Percentiles rank a stretch among this genome's conserved stretches.
phyloP scores from a whole-genome alignment of 371 early-diverging fungal genomes.

The Sporodiniella umbellata region DNA sequence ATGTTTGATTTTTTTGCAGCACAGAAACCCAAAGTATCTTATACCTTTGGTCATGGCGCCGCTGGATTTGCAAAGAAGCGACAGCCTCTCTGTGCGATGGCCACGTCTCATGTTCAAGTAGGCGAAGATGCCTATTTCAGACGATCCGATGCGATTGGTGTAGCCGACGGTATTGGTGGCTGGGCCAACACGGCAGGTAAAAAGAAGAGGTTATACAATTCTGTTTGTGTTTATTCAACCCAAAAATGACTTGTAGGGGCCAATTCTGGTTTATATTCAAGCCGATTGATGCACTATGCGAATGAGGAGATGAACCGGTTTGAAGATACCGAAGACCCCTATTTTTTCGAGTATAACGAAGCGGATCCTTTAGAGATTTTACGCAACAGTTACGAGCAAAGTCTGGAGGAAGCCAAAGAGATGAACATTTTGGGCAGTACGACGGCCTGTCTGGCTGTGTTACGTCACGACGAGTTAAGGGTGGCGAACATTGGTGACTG shows the following conservation, averaged over 20 bases:
- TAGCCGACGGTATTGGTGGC: constrained; percentile 85
- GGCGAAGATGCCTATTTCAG: constrained; percentile 83
- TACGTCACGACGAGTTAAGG: constrained; percentile 87
- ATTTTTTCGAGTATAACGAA: constrained; percentile 66
- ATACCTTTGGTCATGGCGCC: constrained; percentile 18
- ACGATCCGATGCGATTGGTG: constrained; percentile 75
- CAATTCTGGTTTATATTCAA: constrained; percentile 85
- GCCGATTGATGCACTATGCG: constrained; percentile 91
- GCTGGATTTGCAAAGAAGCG: constrained; percentile 21
- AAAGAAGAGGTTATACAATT: constrained; percentile 6
- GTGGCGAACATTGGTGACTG: constrained; percentile 95
- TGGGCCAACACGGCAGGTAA: constrained; percentile 55
- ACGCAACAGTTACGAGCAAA: constrained; percentile 72
- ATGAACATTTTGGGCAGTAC: constrained; percentile 82
- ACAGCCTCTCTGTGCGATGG: constrained; percentile 1
- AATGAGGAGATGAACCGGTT: constrained; percentile 78
- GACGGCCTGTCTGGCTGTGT: constrained; percentile 84
- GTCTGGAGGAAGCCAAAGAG: constrained; percentile 58
- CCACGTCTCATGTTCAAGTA: constrained; percentile 49
- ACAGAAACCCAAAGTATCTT: constrained; percentile 16
- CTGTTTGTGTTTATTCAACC: constrained; percentile 1
- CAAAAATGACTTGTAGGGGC: constrained; percentile 52
- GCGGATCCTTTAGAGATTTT: constrained; percentile 76
- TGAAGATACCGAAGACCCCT: constrained; percentile 44
- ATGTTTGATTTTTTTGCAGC: constrained; percentile 22